These are phyloP conservation scores for Penicillium longicatenatum DNA, from an alignment of 495 filamentous ascomycete genomes.

Conservation along the genomic window DNA sequence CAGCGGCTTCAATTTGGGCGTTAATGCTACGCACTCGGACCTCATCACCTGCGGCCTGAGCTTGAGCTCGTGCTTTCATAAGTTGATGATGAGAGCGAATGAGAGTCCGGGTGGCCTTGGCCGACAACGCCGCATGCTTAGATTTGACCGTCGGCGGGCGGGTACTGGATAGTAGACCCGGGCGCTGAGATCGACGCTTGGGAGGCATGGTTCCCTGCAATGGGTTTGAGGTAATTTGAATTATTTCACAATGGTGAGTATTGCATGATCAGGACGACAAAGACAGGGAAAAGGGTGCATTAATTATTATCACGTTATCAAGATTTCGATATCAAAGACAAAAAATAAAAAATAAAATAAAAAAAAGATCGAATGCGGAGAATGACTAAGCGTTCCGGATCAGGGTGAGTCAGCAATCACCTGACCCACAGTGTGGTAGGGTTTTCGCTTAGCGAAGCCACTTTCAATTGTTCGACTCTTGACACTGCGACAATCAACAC, in stretches of 20 bases:
- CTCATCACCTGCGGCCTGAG: constrained; percentile 62
- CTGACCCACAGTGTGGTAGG: constrained; percentile 54
- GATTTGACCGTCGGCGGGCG: constrained; percentile 62
- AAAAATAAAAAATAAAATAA: constrained; percentile 4
- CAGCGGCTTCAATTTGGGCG: constrained; percentile 62
- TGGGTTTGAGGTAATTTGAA: too few relatives aligned
- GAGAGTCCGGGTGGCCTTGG: constrained; percentile 75
- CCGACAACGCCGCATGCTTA: constrained; percentile 65
- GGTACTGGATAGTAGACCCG: constrained; percentile 62
- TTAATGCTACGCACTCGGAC: constrained; percentile 56
- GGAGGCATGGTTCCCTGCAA: constrained; percentile 4
- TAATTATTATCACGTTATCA: background rate
- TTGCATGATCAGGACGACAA: background rate
- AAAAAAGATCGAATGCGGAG: constrained; percentile 14
- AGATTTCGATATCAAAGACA: background rate
- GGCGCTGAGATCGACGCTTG: constrained; percentile 38
- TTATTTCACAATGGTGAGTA: background rate
- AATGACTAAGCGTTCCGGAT: constrained; percentile 22
- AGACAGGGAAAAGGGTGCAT: background rate
- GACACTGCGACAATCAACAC: constrained; percentile 52
- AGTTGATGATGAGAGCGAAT: constrained; percentile 86
- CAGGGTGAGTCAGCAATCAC: constrained; percentile 32
- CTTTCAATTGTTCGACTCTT: constrained; percentile 45
- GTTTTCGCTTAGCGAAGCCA: constrained; percentile 51
- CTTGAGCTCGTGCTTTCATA: constrained; percentile 73